These are phyloP conservation scores for Endoconidiophora laricicola DNA, from an alignment of 2,329 filamentous ascomycete species.

Conservation along the genomic window DNA sequence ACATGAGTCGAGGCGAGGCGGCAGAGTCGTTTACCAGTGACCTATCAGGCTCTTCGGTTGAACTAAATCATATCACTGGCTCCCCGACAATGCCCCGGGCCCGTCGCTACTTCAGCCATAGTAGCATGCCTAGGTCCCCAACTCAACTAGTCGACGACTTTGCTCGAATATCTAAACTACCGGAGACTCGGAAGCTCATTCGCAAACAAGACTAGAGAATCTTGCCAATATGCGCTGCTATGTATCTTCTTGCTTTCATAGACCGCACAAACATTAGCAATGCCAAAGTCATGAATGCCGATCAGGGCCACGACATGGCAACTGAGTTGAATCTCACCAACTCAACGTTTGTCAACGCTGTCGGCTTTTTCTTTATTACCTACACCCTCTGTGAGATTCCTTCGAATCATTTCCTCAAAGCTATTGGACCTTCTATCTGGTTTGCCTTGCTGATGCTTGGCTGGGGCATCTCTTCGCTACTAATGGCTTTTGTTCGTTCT, in stretches of 20 bases:
- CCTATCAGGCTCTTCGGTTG: too few relatives aligned
- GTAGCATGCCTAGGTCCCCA: too few relatives aligned
- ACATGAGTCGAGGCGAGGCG: too few relatives aligned
- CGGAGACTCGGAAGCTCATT: conserved; percentile 22
- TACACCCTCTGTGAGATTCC: conserved; percentile 47
- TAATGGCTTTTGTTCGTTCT: conserved; percentile 45
- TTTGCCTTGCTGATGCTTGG: conserved; percentile 47
- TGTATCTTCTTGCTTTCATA: conserved; percentile 52
- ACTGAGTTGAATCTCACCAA: conserved; percentile 43
- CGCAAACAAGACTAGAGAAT: conserved; percentile 47
- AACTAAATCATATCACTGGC: too few relatives aligned
- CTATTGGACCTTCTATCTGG: conserved; percentile 44
- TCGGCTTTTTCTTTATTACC: conserved; percentile 45
- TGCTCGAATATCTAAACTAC: too few relatives aligned
- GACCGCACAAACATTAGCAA: conserved; percentile 55
- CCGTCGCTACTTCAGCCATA: too few relatives aligned
- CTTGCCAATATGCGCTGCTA: conserved; percentile 42
- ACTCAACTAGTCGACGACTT: too few relatives aligned
- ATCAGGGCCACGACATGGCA: conserved; percentile 44
- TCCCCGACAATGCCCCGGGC: too few relatives aligned
- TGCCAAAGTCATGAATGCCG: conserved; percentile 47
- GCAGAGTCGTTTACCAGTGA: too few relatives aligned
- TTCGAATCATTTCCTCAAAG: conserved; percentile 51
- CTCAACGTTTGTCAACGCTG: conserved; percentile 40
- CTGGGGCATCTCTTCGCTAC: conserved; percentile 52